Evolutionary conservation across 192 early-diverging fungal species (phyloP).

Genomic region (Coemansia sp.): DNA sequence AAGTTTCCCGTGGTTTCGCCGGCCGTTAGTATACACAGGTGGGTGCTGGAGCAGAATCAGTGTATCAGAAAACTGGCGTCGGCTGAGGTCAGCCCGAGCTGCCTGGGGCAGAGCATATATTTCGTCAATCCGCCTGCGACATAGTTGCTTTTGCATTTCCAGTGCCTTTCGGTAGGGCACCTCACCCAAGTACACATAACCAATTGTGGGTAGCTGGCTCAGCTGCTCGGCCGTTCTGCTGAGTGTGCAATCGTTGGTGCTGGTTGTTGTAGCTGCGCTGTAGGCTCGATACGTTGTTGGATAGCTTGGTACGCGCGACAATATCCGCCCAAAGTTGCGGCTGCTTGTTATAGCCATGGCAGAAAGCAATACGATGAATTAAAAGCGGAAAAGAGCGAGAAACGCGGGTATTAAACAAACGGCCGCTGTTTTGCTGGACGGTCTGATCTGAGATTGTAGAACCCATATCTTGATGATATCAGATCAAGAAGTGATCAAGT

Average conservation of each 20-base stretch:
- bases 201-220: conserved; percentile 29
- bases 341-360: neutral
- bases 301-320: neutral
- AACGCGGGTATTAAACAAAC: too few relatives aligned
- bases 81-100: neutral
- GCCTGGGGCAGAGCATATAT: conserved; percentile 12
- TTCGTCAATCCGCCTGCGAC: conserved; percentile 56
- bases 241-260: conserved; percentile 25
- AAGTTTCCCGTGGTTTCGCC: conserved; percentile 67
- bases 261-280: neutral
- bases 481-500: too few relatives aligned
- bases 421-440: too few relatives aligned
- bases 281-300: neutral
- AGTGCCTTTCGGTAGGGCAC: conserved; percentile 64
- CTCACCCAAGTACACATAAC: conserved; percentile 51
- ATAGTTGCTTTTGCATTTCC: conserved; percentile 61
- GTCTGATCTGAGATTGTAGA: too few relatives aligned
- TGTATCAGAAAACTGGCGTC: conserved; percentile 41
- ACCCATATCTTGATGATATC: too few relatives aligned
- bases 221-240: conserved; percentile 32
- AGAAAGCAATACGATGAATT: too few relatives aligned
- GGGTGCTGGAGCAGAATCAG: conserved; percentile 79
- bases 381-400: too few relatives aligned
- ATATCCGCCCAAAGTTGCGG: neutral
- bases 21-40: conserved; percentile 90